Evolutionary conservation across 2,329 filamentous ascomycete species (phyloP), one percentile per base, ranked within the genome.

Genomic region (Ceratocystiopsis brevicomis): DNA sequence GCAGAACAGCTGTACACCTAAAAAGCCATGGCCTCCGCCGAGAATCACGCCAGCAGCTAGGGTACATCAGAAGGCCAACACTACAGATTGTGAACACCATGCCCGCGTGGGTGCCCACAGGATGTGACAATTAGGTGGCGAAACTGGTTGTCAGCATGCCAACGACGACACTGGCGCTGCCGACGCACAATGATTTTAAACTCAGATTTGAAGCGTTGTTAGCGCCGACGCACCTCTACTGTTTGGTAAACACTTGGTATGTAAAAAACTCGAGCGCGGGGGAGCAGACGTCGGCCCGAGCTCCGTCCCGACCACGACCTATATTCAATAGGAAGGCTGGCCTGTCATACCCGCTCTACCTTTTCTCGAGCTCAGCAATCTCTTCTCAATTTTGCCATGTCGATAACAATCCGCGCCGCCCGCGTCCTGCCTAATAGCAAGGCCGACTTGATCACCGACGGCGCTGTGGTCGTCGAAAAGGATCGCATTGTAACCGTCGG

Each of bases 101-200:
- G n/a, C 47, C 45, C 11, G 47, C 38, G 3, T 45, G 38, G 2
- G 47, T 47, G 17, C 47, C 47, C 4, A 47, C 38, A 71, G 58
- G 0, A 70, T 46, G 39, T 69, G 64, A 60, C 63, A 69, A 50
- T 18, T 52, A 47, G 0, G 52, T 61, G 8, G 59, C 53, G 1
- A 66, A 52, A 32, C 63, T 66, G 10, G 65, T 65, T 50, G 60
- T 57, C 50, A 71, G 63, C 21, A 64, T 59, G 15, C 66, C 66
- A 0, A 65, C 19, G 0, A 66, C 47, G 44, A 71, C 64, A 30
- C 74, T 53, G 15, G 61, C 53, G 0, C 57, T 56, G 0, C 64
- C 61, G 0, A 52, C 47, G 0, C 59, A 45, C n/a, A n/a, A n/a
- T n/a, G n/a, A n/a, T n/a, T n/a, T n/a, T n/a, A n/a, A n/a, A n/a